Evolutionary conservation across 306 rosid species (phyloP), one percentile per base, ranked within the genome.

Genomic region (Cucurbita maxima): DNA sequence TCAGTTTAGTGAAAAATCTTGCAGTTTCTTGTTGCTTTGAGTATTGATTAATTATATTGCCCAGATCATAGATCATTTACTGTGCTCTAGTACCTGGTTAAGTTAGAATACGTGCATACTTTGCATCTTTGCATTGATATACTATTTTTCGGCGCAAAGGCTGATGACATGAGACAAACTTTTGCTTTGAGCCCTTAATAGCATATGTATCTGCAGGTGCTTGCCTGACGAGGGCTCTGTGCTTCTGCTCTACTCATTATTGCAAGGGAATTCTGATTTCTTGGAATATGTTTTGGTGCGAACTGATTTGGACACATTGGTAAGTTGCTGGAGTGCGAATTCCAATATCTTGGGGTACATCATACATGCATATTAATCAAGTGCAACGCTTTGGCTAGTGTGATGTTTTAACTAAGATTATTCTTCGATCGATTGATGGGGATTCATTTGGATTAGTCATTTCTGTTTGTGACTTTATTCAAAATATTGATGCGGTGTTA

Each of bases 201-300:
- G 55, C 61, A 50, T 80, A 74, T 80, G 70, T 64, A 64, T 80
- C 52, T 74, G 71, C 89, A 95, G 99, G 79, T 82, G 89, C 87
- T 84, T 91, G 80, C 88, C 91, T 81, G 99, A 95, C 82, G 99
- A 91, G 88, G 82, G 92, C 79, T 90, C 96, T 74, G 99, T 90
- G 15, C 90, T 95, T 41, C 81, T 95, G 81, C 97, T 95, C 71
- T 95, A 95, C 85, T 89, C 99, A 47, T 84, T 95, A 71, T 75
- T 95, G 84, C 97, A 95, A 82, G 99, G 97, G 81, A 95, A 95
- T 79, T 80, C 92, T n/a, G 82, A 85, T 75, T 95, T 95, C 85
- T 83, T 87, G 81, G 99, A 95, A 81, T 95, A 95, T 77, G 99
- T 91, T 50, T 86, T 95, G 88, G 99, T 95, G 84, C 96, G 99